Conservation (phyloP, 352 stramenopile species). For the Blastocystis sp. region DNA sequence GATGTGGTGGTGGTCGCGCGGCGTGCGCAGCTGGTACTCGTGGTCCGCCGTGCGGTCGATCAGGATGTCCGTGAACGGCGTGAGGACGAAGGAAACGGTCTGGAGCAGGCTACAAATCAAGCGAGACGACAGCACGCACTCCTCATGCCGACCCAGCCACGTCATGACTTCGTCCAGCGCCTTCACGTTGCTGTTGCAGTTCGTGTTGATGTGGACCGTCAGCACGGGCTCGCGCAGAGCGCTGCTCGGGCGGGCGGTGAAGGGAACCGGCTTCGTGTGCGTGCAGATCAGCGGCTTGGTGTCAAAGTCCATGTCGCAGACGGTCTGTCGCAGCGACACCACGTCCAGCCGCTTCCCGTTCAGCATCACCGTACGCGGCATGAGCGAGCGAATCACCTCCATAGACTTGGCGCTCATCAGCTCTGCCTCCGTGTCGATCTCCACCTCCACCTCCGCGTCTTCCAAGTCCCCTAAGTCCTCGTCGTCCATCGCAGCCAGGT, state of each 20-base stretch:
- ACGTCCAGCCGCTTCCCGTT: not conserved
- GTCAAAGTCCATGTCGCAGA: not conserved
- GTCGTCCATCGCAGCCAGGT: not conserved
- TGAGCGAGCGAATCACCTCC: not conserved
- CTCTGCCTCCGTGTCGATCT: not conserved
- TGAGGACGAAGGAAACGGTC: not conserved
- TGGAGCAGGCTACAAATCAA: not conserved
- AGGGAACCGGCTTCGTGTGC: not conserved
- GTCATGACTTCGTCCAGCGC: conserved; percentile 1
- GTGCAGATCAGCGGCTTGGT: not conserved
- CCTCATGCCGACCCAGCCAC: not conserved
- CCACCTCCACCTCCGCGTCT: not conserved
- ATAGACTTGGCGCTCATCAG: too few species aligned
- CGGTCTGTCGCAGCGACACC: not conserved
- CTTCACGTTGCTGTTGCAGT: not conserved
- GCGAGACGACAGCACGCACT: not conserved
- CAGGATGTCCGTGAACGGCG: not conserved
- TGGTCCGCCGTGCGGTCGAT: not conserved
- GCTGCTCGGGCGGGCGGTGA: not conserved
- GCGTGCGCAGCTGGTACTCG: conserved; percentile 4
- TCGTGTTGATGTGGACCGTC: not conserved
- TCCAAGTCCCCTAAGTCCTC: not conserved
- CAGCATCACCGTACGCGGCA: conserved; percentile 1
- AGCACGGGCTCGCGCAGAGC: not conserved
- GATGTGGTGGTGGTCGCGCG: conserved; percentile 3